phyloP scores from a whole-genome alignment of 176 grass and related monocot species.

The Hyparrhenia diplandra region DNA sequence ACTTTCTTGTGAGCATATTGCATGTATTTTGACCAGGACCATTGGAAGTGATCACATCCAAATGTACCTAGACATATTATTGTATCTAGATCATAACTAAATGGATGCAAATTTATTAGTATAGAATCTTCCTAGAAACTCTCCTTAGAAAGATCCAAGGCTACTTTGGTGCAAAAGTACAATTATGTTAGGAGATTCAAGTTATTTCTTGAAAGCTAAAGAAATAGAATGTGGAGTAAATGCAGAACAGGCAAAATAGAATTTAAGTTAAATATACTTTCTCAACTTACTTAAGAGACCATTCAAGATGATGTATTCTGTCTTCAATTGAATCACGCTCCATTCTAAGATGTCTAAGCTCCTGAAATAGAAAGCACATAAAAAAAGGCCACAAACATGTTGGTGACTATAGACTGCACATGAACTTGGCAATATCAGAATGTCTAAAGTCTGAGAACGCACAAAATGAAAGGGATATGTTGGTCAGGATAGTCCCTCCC shows the following conservation, averaged over 20 bases:
- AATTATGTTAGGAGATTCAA: not conserved
- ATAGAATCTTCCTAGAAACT: not conserved
- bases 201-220: not conserved
- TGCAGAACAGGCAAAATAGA: not conserved
- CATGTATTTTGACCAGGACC: not conserved
- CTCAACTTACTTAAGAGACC: slow-evolving; percentile 82
- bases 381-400: slow-evolving; percentile 7
- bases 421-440: not conserved
- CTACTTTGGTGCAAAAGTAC: not conserved
- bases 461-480: not conserved
- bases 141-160: not conserved
- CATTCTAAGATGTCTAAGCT: slow-evolving; percentile 75
- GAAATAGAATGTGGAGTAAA: not conserved
- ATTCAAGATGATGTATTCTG: slow-evolving; percentile 86
- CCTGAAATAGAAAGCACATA: slow-evolving; percentile 37
- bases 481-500: not conserved
- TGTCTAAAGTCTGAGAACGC: not conserved
- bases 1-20: not conserved
- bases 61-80: too few species aligned
- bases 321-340: slow-evolving; percentile 89
- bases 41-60: not conserved
- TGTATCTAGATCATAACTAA: too few species aligned
- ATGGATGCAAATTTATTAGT: not conserved
- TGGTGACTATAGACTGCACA: not conserved
- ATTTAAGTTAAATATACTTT: not conserved